A percentile compares a stretch with the other conserved stretches of the same genome.
Conservation (phyloP, 192 early-diverging fungal genomes). For the Coemansia sp. region DNA sequence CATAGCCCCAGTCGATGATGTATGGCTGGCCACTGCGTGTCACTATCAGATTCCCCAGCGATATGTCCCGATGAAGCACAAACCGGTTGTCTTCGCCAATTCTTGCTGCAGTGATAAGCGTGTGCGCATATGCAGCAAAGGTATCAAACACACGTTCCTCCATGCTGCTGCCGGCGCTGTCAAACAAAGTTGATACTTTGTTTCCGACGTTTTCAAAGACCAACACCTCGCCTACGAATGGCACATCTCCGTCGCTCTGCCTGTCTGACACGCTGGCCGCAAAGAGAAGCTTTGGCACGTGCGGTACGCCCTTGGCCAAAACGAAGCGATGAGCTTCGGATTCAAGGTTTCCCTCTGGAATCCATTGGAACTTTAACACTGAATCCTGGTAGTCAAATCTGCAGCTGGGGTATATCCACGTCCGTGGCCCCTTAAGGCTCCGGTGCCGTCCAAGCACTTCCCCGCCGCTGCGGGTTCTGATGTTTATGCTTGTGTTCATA, state of each 20-base stretch:
- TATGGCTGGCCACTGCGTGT: not conserved
- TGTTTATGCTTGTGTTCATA: not conserved
- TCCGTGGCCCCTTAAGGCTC: not conserved
- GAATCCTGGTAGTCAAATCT: not conserved
- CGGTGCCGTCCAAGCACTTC: not conserved
- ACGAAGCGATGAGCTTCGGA: not conserved
- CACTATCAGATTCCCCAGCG: not conserved
- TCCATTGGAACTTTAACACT: constrained; percentile 8
- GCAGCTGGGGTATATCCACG: constrained; percentile 4
- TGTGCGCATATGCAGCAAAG: constrained; percentile 9
- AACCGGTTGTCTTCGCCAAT: not conserved
- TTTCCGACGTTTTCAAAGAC: not conserved
- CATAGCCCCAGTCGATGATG: constrained; percentile 7
- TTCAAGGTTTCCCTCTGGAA: not conserved
- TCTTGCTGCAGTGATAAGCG: not conserved
- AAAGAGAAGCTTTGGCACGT: not conserved
- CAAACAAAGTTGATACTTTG: not conserved
- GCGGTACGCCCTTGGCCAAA: not conserved
- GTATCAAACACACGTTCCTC: not conserved
- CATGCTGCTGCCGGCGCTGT: not conserved
- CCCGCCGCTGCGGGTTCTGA: not conserved
- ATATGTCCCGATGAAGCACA: constrained; percentile 6
- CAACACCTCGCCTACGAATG: not conserved
- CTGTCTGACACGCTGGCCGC: not conserved
- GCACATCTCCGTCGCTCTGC: not conserved